Evolutionary conservation across 768 basidiomycete species (phyloP).

Genomic region (Tulasnella sp.): DNA sequence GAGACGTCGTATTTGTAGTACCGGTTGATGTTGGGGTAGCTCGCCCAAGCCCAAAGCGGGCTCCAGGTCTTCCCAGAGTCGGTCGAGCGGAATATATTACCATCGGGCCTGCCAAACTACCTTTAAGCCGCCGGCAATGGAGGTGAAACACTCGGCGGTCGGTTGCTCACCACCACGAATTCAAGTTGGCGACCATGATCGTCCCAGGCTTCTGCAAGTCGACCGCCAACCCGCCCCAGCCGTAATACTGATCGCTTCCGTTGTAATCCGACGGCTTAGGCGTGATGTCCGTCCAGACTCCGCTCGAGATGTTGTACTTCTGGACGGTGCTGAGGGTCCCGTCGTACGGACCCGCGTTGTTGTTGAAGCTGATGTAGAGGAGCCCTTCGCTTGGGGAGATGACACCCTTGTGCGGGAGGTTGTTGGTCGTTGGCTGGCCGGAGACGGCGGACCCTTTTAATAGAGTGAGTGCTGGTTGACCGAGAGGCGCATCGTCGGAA

Average conservation of each 20-base stretch:
- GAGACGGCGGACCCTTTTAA: conserved; percentile 41
- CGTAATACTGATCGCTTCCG: conserved; percentile 45
- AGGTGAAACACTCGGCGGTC: conserved; percentile 3
- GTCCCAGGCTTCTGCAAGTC: conserved; percentile 51
- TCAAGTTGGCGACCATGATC: conserved; percentile 56
- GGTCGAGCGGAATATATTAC: conserved; percentile 50
- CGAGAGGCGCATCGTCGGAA: not conserved
- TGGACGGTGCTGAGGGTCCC: conserved; percentile 39
- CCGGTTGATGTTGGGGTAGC: conserved; percentile 32
- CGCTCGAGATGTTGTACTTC: conserved; percentile 35
- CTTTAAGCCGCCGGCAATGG: not conserved
- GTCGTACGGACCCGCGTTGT: conserved; percentile 44
- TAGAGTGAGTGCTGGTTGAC: not conserved
- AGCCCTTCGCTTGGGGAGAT: conserved; percentile 44
- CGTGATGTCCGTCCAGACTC: conserved; percentile 49
- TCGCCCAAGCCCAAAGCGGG: conserved; percentile 43
- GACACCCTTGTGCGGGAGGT: conserved; percentile 57
- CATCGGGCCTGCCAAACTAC: conserved; percentile 44
- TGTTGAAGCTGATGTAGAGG: conserved; percentile 50
- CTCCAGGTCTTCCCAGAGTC: conserved; percentile 50
- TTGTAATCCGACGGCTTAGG: conserved; percentile 32
- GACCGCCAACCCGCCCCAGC: conserved; percentile 38
- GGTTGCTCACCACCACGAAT: conserved; percentile 37
- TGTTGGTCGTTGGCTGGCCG: conserved; percentile 42
- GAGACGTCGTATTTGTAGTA: conserved; percentile 45